Evolutionary conservation across 306 rosid species (phyloP), one percentile per base, ranked within the genome.

Genomic region (Malus asiatica): DNA sequence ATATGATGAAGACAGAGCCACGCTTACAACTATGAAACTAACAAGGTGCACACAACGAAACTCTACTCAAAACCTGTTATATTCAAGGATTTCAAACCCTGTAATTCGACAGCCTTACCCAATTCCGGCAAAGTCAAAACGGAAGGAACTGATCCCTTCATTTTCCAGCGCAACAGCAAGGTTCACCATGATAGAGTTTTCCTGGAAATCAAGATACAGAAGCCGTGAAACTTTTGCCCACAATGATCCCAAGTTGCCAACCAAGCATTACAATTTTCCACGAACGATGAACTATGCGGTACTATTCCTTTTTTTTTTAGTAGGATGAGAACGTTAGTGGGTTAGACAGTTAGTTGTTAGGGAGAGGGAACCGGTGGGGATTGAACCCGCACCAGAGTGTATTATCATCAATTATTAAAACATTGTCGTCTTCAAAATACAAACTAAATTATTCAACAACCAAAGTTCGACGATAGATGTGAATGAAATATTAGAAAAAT

Each of bases 111-210:
- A 72, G 25, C 46, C 38, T 70, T 84, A 87, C 97, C 97, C 97
- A 77, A 89, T 91, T 82, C 97, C 93, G 58, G 89, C 62, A 57
- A 87, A 91, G 87, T 91, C 97, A 48, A 91, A 89, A 59, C 90
- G 90, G 77, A 89, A 89, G 82, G 89, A 81, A 76, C 89, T 86
- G 60, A 89, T 83, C 78, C 88, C 88, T 58, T 77, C 88, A n/a
- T 82, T 81, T 70, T 85, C 88, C 74, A 93, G 79, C 13, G 90
- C 89, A 62, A 86, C 81, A 53, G 96, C 91, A 66, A 91, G 85
- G 75, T 88, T 86, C 52, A 66, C 70, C 73, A 89, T 75, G 53
- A 73, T 52, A 57, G 52, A 61, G 72, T 78, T 25, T 77, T 87
- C 95, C 97, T 93, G 81, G 23, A 75, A 68, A 71, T 15, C 9